Evolutionary conservation across 805 yeast species (phyloP), one percentile per base, ranked within the genome.

Genomic region (Torulaspora delbrueckii): DNA sequence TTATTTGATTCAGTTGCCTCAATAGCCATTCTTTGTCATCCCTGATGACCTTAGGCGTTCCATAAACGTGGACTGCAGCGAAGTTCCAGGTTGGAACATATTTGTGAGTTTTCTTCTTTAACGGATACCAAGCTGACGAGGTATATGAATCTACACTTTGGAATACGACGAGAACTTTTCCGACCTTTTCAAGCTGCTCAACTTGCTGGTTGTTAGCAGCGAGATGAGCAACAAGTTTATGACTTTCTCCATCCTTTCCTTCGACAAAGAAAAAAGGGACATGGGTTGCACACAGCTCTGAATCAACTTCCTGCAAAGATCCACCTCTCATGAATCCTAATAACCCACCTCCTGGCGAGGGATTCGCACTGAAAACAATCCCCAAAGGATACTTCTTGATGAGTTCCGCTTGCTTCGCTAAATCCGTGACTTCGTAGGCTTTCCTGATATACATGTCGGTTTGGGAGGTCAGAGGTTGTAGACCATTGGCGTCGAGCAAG

Each of bases 81-180:
- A 37, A 48, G 24, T 40, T 41, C 52, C 52, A 82, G 1, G 86
- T 81, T 13, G 86, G 85, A n/a, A 81, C 86, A 34, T 70, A 72
- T 56, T 79, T 81, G 50, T 78, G 82, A 26, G 82, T 76, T 39
- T 69, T 70, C 38, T 71, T 63, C 63, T 81, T 81, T 16, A 72
- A 68, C 6, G 78, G 75, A 55, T 82, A 82, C 73, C 80, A 81
- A 12, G 72, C 60, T 1, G 87, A 85, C 19, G 80, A 62, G 18
- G 81, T 73, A 57, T 82, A 82, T 0, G 78, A 63, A 54, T 77
- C 70, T 3, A 58, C 65, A 5, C 78, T 69, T 58, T 74, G 77
- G 67, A 81, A 82, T 3, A 79, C 69, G 9, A 79, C 71, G 50
- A 76, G 62, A 10, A 73, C 74, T 7, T 74, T 69, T 12, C 67